These are phyloP conservation scores for Aspergillus melleus DNA, from an alignment of 2,329 filamentous ascomycete species.

Conservation along the genomic window DNA sequence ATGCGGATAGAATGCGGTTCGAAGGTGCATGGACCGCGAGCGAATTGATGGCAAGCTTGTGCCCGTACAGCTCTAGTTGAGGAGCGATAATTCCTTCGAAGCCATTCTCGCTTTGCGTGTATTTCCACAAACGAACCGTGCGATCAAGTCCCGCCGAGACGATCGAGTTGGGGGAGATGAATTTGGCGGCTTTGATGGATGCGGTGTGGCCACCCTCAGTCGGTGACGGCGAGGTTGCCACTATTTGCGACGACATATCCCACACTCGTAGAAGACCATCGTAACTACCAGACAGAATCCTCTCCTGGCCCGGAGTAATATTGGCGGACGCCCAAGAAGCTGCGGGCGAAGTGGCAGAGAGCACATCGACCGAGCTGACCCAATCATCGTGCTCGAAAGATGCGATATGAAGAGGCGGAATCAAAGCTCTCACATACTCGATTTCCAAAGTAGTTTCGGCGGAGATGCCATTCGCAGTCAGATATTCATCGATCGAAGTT, in stretches of 20 bases:
- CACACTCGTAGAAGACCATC: constrained; percentile 87
- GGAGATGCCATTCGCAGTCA: constrained; percentile 81
- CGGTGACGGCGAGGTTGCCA: constrained; percentile 71
- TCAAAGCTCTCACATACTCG: constrained; percentile 88
- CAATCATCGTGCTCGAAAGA: constrained; percentile 98
- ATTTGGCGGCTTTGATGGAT: constrained; percentile 79
- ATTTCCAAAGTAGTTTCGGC: constrained; percentile 83
- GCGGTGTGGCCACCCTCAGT: constrained; percentile 72
- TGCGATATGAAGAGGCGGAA: constrained; percentile 84
- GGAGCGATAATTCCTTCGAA: constrained; percentile 66
- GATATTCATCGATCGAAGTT: constrained; percentile 86
- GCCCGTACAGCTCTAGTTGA: constrained; percentile 79
- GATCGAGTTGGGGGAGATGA: constrained; percentile 74
- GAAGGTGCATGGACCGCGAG: constrained; percentile 72
- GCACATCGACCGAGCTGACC: constrained; percentile 83
- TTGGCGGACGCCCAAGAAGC: constrained; percentile 56
- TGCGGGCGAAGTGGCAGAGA: constrained; percentile 66
- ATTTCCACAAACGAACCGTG: constrained; percentile 87
- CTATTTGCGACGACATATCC: constrained; percentile 82
- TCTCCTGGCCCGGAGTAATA: constrained; percentile 58
- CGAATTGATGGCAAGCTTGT: constrained; percentile 71
- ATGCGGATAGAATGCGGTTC: constrained; percentile 80
- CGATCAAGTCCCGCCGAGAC: constrained; percentile 82
- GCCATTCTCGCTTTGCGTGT: constrained; percentile 64
- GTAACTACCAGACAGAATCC: constrained; percentile 89